Evolutionary conservation across 2,329 filamentous ascomycete genomes (phyloP), one percentile per base, ranked within the genome.

Genomic region (Cercospora nicotianae): DNA sequence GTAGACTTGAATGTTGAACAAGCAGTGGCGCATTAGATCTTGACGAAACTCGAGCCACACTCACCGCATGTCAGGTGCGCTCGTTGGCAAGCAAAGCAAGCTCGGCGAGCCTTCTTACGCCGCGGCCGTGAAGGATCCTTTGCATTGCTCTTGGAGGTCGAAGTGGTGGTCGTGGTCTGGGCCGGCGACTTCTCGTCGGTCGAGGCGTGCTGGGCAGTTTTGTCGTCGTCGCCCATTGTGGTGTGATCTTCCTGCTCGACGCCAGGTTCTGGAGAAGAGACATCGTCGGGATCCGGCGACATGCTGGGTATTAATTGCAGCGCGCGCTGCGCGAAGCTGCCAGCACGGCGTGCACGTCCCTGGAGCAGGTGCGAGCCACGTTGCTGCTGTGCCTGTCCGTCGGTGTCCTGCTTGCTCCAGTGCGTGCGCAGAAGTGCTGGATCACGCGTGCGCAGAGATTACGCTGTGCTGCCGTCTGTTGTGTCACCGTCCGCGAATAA

Each of bases 41-140:
- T 18, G 39, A 45, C 42, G 42, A n/a, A 20, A 48, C n/a, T 48
- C 42, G 18, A 23, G 45, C 45, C 18, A 33, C 55, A 89, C 94
- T 87, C 91, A 98, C 95, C 94, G 84, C 95, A 99, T 72, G 95
- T 99, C 79, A 99, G 84, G 86, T 99, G 95, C 71, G 95, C 95
- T 81, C 94, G 87, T 83, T 99, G 95, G 81, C 95, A 99, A 71
- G 95, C 94, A 87, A 91, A 97, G 81, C 95, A 99, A 67, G 95
- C 95, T 79, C 95, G 87, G 74, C 94, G 88, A 42, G 95, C 95
- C 86, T 99, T 99, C 85, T 98, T 99, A 76, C 95, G 88, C 74
- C 94, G 87, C 18, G 95, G 94, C 68, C 95, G 89, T 76, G 90
- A 85, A 66, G 94, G 94, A 79, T 99, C 95, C 81, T 98, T 98